Percentiles rank a stretch among this genome's conserved stretches.
phyloP scores from a whole-genome alignment of 208 protist species.

The Trypanosoma platydactyli region DNA sequence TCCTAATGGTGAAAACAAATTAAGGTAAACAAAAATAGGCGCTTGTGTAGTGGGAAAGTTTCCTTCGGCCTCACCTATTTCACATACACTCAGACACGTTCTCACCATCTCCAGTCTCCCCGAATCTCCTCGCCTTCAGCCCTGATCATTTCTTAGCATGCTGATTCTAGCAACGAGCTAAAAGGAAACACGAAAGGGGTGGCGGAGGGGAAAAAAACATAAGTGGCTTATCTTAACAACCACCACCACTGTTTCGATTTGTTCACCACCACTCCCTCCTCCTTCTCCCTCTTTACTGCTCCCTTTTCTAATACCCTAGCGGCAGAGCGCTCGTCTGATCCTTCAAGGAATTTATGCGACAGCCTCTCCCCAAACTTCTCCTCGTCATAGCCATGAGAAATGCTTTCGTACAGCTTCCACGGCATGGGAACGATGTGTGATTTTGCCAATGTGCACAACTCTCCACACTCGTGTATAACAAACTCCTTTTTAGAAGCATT shows the following conservation, averaged over 20 bases:
- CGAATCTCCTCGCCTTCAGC: neutral
- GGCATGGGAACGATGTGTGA: conserved; percentile 82
- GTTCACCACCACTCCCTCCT: neutral
- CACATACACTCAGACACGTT: no score
- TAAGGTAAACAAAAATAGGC: no score
- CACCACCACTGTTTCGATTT: conserved; percentile 20
- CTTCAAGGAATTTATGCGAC: conserved; percentile 30
- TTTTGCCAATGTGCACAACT: conserved; percentile 88
- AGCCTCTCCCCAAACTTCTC: conserved; percentile 70
- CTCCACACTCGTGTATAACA: conserved; percentile 76
- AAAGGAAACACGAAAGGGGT: no score
- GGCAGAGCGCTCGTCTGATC: conserved; percentile 32
- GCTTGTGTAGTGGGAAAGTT: no score
- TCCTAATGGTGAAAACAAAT: neutral
- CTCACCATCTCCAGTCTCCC: neutral
- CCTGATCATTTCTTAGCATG: neutral
- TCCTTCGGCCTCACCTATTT: no score
- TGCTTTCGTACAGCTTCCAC: conserved; percentile 77
- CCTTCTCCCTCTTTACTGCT: neutral
- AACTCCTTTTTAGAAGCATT: conserved; percentile 78
- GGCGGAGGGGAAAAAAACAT: neutral
- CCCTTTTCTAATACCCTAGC: neutral
- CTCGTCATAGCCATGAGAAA: conserved; percentile 80
- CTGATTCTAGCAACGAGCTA: neutral
- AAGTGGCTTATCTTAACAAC: conserved; percentile 13